These are phyloP conservation scores for Boletus speciosus DNA, from an alignment of 768 basidiomycete species.

Conservation along the genomic window DNA sequence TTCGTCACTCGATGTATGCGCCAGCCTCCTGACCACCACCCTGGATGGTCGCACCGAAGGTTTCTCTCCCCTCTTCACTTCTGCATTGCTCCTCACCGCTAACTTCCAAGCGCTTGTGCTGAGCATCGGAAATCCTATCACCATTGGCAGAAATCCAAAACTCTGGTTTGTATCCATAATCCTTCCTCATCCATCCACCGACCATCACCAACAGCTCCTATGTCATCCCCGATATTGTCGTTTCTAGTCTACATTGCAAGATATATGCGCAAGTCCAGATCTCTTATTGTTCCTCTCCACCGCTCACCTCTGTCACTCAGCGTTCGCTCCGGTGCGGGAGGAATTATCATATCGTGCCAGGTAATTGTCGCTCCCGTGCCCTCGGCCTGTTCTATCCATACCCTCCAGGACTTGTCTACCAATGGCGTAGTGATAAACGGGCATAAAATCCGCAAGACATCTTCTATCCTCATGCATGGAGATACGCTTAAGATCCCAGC, in stretches of 20 bases:
- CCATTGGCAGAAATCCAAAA: conserved; percentile 69
- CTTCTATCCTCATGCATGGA: conserved; percentile 74
- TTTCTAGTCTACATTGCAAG: conserved; percentile 74
- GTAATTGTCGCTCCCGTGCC: conserved; percentile 33
- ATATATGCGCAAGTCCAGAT: conserved; percentile 62
- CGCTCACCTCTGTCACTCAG: conserved; percentile 33
- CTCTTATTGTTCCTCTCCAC: neutral
- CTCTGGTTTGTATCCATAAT: conserved; percentile 44
- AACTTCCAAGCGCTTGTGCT: conserved; percentile 50
- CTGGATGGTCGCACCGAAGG: conserved; percentile 66
- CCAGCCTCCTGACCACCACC: conserved; percentile 62
- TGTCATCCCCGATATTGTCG: conserved; percentile 55
- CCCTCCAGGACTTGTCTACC: conserved; percentile 63
- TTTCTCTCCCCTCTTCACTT: conserved; percentile 18
- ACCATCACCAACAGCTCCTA: conserved; percentile 44
- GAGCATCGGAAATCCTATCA: conserved; percentile 58
- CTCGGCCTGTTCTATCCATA: neutral
- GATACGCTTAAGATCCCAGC: conserved; percentile 67
- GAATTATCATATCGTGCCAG: conserved; percentile 76
- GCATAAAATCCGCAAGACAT: conserved; percentile 60
- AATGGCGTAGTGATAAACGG: conserved; percentile 74
- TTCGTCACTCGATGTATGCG: conserved; percentile 53
- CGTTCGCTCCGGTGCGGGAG: conserved; percentile 66
- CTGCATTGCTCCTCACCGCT: neutral
- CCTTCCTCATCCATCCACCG: neutral